Base-by-base conservation (phyloP, 345 rosid genomes). In the Hypericum androsaemum region DNA sequence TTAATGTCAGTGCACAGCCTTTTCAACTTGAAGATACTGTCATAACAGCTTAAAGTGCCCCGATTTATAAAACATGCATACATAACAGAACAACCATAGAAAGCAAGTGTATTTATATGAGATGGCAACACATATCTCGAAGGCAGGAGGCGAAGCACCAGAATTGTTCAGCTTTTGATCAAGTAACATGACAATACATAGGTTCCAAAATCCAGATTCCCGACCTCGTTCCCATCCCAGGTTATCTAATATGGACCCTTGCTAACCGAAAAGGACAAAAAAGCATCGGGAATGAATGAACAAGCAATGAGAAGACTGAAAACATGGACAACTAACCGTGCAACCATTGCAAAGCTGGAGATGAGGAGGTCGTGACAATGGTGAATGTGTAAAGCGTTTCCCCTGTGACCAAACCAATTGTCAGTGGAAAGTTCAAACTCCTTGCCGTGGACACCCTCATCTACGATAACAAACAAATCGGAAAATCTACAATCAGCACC, bases 361-460 rank as follows among this genome's bases (percentile, higher is more conserved):
- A 84, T 12, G 96, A 74, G 37, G 83, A 50, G 36, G 95, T 87
- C 57, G 96, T 90, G 46, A 84, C 40, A 51, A 90, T 80, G 5
- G 95, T 87, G 60, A 84, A 87, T 56, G 95, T 79, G 72, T 76
- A 63, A 39, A 84, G 69, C 56, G 62, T 72, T 79, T 87, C 94
- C 15, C 94, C 98, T 90, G 75, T 68, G 66, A 39, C 62, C 60
- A 70, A 59, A 41, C 59, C 12, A 41, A 15, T 3, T 32, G n/a
- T 47, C 22, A 12, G 15, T 40, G 37, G 8, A 35, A 28, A 51
- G 43, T 22, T 22, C 41, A 36, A 41, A 12, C 35, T 14, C 14
- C 11, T 22, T 8, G 1, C 22, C 32, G 32, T 22, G 32, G 32
- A 22, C n/a, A n/a, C 32, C 32, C 32, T 1, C 32, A 22, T 22